Percentiles rank a stretch among this genome's conserved stretches.
phyloP scores from a whole-genome alignment of 108 stramenopile genomes.

The Cyclostephanos tholiformis region DNA sequence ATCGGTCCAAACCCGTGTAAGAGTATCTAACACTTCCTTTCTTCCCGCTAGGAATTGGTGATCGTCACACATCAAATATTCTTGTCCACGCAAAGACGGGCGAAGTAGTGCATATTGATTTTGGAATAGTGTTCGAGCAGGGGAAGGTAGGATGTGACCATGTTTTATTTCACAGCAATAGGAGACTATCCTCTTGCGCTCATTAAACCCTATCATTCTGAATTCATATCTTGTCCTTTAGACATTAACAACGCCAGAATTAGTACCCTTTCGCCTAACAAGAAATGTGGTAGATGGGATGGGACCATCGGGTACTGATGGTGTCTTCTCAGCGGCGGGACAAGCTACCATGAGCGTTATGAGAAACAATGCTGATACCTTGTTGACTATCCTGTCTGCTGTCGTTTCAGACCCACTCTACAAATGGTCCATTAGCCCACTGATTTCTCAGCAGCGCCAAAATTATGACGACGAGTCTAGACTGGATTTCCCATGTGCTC shows the following conservation, averaged over 20 bases:
- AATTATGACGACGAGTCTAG: slow-evolving; percentile 34
- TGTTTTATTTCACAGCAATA: background rate
- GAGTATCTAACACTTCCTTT: no score
- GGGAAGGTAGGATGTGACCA: slow-evolving; percentile 71
- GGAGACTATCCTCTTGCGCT: slow-evolving; percentile 1
- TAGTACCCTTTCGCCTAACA: slow-evolving; percentile 97
- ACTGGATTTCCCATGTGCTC: slow-evolving; percentile 10
- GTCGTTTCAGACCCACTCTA: slow-evolving; percentile 95
- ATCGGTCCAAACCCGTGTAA: no score
- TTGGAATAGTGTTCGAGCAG: slow-evolving; percentile 99
- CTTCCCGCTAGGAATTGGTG: slow-evolving; percentile 98
- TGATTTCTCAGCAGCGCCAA: slow-evolving; percentile 59
- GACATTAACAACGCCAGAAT: slow-evolving; percentile 84
- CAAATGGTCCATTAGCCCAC: slow-evolving; percentile 88
- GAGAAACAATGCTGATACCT: slow-evolving; percentile 71
- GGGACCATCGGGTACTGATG: slow-evolving; percentile 90
- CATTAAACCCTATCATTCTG: background rate
- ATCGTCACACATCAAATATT: slow-evolving; percentile 96
- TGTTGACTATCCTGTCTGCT: slow-evolving; percentile 94
- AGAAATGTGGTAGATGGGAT: slow-evolving; percentile 98
- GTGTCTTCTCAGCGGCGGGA: slow-evolving; percentile 81
- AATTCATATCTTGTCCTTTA: background rate
- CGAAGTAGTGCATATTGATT: slow-evolving; percentile 99
- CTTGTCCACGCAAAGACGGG: slow-evolving; percentile 89
- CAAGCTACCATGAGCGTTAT: slow-evolving; percentile 83